Evolutionary conservation across 768 basidiomycete genomes (phyloP), one percentile per base, ranked within the genome.

Genomic region (Lactarius psammicola): DNA sequence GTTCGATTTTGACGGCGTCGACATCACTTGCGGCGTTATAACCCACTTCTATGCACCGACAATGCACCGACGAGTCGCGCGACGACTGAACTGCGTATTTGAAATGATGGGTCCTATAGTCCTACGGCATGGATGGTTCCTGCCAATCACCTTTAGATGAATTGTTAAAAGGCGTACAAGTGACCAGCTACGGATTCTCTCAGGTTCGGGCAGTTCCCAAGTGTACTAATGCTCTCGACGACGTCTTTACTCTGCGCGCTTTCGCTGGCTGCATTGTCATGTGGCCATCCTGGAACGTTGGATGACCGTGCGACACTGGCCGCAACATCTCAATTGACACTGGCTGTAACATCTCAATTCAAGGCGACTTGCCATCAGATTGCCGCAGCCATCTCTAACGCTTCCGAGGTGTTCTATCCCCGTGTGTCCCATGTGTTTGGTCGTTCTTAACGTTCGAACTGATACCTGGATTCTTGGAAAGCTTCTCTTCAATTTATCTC

Each of bases 231-330:
- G 44, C 44, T 46, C 44, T 23, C n/a, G 44, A 46, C 44, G n/a
- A n/a, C n/a, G 44, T n/a, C 44, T 46, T 23, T 46, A 46, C 44
- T 46, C 44, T 46, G 44, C 44, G 44, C 44, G 44, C 44, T 46
- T n/a, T 46, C 44, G 20, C 44, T 46, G n/a, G 20, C 44, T n/a
- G 10, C 11, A 11, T 46, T 46, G 8, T 4, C 40, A n/a, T 44
- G 2, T n/a, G 18, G 44, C 4, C 10, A 3, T 46, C 10, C 44
- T n/a, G 10, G n/a, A 46, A 23, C 44, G n/a, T 46, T n/a, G 44
- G 20, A n/a, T 23, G 44, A 23, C 10, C 20, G 44, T 46, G 44
- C 8, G 23, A 46, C 20, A 8, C 44, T 10, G 44, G 44, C 9
- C 3, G 20, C 44, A n/a, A 46, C 44, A n/a, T n/a, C 20, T n/a